A percentile compares a stretch with the other conserved stretches of the same genome.
These are phyloP conservation scores for Raphanus hybrid DNA, from an alignment of 441 rosid genomes.

Conservation along the genomic window DNA sequence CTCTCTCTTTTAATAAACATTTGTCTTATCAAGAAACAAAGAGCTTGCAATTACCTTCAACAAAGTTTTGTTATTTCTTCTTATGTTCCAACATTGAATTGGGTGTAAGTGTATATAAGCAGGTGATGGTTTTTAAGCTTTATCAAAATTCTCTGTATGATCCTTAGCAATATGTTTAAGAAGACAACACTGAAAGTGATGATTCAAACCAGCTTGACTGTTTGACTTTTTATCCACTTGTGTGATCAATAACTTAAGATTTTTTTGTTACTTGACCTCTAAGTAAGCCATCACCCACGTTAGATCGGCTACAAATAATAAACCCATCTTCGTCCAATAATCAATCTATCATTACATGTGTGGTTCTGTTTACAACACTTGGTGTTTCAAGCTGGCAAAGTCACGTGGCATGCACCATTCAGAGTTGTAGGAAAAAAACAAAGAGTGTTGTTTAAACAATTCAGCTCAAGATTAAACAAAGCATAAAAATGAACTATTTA, in stretches of 20 bases:
- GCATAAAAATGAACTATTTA: slow-evolving; percentile 16
- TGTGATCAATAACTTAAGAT: background rate
- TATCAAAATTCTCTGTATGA: slow-evolving; percentile 7
- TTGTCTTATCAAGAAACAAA: slow-evolving; percentile 16
- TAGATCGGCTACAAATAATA: background rate
- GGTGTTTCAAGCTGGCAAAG: background rate
- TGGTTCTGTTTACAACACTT: background rate
- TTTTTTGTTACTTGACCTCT: background rate
- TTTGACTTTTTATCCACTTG: background rate
- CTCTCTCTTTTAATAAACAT: background rate
- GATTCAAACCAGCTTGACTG: background rate
- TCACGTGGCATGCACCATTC: background rate
- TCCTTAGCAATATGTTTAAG: background rate
- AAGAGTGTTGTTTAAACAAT: background rate
- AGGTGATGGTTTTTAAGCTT: slow-evolving; percentile 5
- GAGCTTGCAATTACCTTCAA: slow-evolving; percentile 20
- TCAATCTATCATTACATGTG: background rate
- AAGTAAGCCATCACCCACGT: slow-evolving; percentile 1
- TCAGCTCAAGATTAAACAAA: slow-evolving; percentile 17
- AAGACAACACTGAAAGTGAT: background rate
- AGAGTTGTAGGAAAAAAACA: background rate
- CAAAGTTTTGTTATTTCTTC: slow-evolving; percentile 21
- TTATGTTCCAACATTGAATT: slow-evolving; percentile 14
- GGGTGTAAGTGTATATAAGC: slow-evolving; percentile 13
- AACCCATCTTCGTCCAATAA: background rate